Evolutionary conservation across 495 filamentous ascomycete species (phyloP).

Genomic region (Aspergillus incahuasiensis): DNA sequence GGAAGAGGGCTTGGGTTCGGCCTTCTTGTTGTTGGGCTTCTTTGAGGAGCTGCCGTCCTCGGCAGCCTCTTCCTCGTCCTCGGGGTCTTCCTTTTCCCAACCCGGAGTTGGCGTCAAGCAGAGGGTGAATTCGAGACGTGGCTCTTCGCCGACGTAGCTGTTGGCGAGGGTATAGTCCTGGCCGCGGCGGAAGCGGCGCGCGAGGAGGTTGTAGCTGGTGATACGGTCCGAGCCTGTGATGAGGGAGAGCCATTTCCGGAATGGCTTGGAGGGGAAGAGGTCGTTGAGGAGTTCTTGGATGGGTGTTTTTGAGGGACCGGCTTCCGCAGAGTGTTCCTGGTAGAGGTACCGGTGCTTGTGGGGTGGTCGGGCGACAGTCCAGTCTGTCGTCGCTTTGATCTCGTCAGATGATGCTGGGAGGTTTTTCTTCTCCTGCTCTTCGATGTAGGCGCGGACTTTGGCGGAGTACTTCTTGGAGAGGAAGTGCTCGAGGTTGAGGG

Average conservation of each 20-base stretch:
- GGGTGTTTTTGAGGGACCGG: constrained; percentile 39
- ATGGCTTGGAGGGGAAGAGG: constrained; percentile 78
- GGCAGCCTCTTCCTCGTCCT: constrained; percentile 48
- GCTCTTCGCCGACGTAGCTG: constrained; percentile 66
- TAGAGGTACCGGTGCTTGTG: constrained; percentile 95
- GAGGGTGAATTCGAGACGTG: constrained; percentile 82
- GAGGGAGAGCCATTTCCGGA: constrained; percentile 81
- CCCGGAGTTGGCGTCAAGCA: constrained; percentile 74
- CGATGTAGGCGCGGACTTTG: constrained; percentile 62
- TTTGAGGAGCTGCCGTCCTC: constrained; percentile 16
- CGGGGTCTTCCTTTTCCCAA: constrained; percentile 70
- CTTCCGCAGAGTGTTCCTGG: constrained; percentile 45
- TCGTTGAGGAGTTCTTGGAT: constrained; percentile 71
- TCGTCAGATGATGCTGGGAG: constrained; percentile 44
- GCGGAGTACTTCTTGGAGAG: constrained; percentile 71
- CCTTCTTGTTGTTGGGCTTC: constrained; percentile 16
- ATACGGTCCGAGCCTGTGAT: constrained; percentile 65
- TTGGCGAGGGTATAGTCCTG: constrained; percentile 91
- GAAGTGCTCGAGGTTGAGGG: constrained; percentile 71
- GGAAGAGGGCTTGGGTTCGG: not conserved
- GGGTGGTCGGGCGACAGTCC: constrained; percentile 78
- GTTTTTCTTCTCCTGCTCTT: constrained; percentile 52
- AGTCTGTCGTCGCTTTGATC: constrained; percentile 55
- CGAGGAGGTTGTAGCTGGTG: constrained; percentile 62
- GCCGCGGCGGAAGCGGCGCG: constrained; percentile 79